Evolutionary conservation across 495 filamentous ascomycete genomes (phyloP).

Genomic region (Copromyces sp.): DNA sequence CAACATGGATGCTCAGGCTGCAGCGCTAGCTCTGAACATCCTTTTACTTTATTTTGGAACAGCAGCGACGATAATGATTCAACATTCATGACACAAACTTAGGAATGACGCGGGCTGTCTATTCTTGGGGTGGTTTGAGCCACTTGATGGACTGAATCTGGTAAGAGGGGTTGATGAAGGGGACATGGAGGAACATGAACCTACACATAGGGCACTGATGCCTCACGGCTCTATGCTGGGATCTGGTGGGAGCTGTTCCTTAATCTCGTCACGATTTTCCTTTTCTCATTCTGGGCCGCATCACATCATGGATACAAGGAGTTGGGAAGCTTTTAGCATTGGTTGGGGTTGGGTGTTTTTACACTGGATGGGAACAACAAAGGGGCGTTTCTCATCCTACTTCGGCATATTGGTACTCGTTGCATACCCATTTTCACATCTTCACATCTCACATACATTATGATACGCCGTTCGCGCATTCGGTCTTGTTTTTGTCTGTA

Average conservation of each 20-base stretch:
- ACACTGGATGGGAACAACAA: not conserved
- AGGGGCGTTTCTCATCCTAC: not conserved
- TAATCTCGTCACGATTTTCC: not conserved
- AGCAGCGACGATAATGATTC: not conserved
- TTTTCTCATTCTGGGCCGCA: not conserved
- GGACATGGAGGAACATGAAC: not conserved
- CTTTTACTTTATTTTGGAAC: not conserved
- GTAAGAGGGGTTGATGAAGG: not conserved
- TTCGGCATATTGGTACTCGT: not conserved
- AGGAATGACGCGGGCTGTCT: not conserved
- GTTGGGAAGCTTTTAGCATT: not conserved
- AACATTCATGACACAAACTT: not conserved
- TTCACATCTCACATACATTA: conserved; percentile 3
- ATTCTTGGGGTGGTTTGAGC: not conserved
- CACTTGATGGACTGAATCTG: not conserved
- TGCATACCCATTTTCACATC: not conserved
- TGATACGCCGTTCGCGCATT: conserved; percentile 2
- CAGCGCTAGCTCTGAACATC: not conserved
- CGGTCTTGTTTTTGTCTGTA: not conserved
- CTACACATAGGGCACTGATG: not conserved
- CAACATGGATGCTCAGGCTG: not conserved
- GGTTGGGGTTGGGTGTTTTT: not conserved
- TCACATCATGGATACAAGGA: not conserved
- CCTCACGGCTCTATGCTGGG: not conserved
- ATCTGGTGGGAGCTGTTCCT: not conserved